A percentile compares a stretch with the other conserved stretches of the same genome.
Evolutionary conservation across 371 early-diverging fungal species (phyloP).

Genomic region (Mucor racemosus): DNA sequence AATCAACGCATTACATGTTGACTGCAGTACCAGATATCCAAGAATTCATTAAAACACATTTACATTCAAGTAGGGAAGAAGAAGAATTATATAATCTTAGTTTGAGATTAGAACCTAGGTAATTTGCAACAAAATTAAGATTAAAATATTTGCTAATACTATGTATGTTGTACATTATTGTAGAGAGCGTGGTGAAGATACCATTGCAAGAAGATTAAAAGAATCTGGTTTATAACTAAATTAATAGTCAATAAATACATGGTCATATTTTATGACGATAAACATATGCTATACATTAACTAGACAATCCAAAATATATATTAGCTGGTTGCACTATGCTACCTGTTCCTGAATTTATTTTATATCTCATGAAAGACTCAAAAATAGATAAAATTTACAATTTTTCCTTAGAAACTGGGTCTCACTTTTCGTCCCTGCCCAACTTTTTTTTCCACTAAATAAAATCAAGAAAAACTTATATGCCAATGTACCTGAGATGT

Average conservation of each 20-base stretch:
- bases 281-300: no score
- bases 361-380: no score
- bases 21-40: conserved; percentile 83
- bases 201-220: conserved; percentile 36
- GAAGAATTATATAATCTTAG: conserved; percentile 74
- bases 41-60: conserved; percentile 67
- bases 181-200: conserved; percentile 38
- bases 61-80: conserved; percentile 58
- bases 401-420: no score
- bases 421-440: no score
- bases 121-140: conserved; percentile 4
- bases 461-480: no score
- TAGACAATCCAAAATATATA: no score
- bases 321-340: no score
- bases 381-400: no score
- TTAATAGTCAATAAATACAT: neutral
- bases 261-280: neutral
- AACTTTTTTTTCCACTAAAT: no score
- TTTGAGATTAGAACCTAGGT: conserved; percentile 82
- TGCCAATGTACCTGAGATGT: no score
- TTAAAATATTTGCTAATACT: neutral
- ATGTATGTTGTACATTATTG: neutral
- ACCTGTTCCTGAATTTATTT: no score
- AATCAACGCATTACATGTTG: conserved; percentile 75
- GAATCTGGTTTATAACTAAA: conserved; percentile 33